These are phyloP conservation scores for Macrolepiota fuliginosa DNA, from an alignment of 768 basidiomycete genomes.

Conservation along the genomic window DNA sequence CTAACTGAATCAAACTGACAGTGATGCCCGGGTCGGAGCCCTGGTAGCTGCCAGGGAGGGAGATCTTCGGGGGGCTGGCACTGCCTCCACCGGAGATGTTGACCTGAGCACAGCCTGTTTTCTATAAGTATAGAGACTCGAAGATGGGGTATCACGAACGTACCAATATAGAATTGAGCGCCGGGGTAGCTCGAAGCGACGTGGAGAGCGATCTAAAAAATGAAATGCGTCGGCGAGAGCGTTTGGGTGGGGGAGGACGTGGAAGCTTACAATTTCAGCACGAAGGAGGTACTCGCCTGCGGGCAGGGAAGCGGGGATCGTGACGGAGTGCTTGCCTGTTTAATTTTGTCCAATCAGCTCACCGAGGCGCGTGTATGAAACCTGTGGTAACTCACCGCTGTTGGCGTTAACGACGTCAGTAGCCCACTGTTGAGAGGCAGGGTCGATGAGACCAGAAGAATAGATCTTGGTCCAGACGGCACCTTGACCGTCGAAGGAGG, in stretches of 20 bases:
- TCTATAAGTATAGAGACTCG: background rate
- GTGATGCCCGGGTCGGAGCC: conserved; percentile 48
- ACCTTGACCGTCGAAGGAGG: conserved; percentile 36
- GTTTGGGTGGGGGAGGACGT: background rate
- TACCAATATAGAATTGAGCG: conserved; percentile 43
- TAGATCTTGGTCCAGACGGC: conserved; percentile 54
- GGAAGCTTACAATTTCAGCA: conserved; percentile 41
- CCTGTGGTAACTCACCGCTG: conserved; percentile 25
- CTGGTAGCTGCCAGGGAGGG: conserved; percentile 47
- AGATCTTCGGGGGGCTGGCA: conserved; percentile 45
- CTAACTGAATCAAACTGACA: conserved; percentile 17
- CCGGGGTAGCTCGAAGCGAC: conserved; percentile 43
- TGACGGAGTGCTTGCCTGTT: conserved; percentile 40
- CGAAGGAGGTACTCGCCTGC: conserved; percentile 50
- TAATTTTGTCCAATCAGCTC: background rate
- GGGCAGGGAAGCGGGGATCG: conserved; percentile 41
- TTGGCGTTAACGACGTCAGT: conserved; percentile 49
- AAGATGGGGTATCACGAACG: conserved; percentile 23
- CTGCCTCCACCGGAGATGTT: conserved; percentile 40
- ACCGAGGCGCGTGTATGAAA: background rate
- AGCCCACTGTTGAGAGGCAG: conserved; percentile 40
- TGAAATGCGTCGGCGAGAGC: background rate
- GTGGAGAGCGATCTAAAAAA: conserved; percentile 30
- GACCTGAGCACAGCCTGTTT: conserved; percentile 46
- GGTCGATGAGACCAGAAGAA: conserved; percentile 6